These are phyloP conservation scores for Fragilariopsis cylindrus DNA, from an alignment of 108 stramenopile genomes.

Conservation along the genomic window DNA sequence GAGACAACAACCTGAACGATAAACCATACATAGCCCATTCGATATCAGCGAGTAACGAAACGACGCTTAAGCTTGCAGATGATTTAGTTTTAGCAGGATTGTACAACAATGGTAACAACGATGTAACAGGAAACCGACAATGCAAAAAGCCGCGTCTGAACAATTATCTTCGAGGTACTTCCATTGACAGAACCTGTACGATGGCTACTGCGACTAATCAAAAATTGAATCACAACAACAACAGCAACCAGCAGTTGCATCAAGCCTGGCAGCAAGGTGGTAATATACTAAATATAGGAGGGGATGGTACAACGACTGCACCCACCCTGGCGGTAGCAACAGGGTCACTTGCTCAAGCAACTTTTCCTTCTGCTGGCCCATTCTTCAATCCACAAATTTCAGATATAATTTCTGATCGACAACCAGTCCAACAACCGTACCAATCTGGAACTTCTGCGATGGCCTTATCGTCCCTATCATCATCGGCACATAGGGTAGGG, in stretches of 20 bases:
- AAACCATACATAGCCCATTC: no score
- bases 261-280: background rate
- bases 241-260: slow-evolving; percentile 4
- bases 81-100: background rate
- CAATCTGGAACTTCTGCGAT: slow-evolving; percentile 38
- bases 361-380: no score
- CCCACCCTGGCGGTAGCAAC: background rate
- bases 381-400: background rate
- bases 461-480: slow-evolving; percentile 42
- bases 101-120: background rate
- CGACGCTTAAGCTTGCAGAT: background rate
- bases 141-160: slow-evolving; percentile 31
- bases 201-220: background rate
- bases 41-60: background rate
- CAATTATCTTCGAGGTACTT: slow-evolving; percentile 29
- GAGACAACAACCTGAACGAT: no score
- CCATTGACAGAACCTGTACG: background rate
- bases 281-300: background rate
- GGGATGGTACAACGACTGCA: background rate
- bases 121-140: background rate
- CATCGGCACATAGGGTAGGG: slow-evolving; percentile 43
- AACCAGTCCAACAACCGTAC: background rate
- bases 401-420: slow-evolving; percentile 5
- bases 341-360: background rate
- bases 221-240: slow-evolving; percentile 11